Evolutionary conservation across 768 basidiomycete genomes (phyloP), one percentile per base, ranked within the genome.

Genomic region (Plicaturopsis crispa): DNA sequence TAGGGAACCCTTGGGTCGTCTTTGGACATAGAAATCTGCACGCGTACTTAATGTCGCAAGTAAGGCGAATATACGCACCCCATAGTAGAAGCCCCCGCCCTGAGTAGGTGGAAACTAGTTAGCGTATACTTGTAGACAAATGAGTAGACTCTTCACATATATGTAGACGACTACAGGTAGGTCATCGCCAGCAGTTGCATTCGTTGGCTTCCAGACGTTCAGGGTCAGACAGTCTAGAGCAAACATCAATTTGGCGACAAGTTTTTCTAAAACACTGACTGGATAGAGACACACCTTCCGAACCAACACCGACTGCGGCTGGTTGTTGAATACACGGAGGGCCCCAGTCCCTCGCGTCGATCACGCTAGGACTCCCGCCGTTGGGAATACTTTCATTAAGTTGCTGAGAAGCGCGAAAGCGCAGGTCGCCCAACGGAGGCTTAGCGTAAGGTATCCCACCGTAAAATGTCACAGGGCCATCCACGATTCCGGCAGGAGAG

Each of bases 1-100:
- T 48, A 1, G 70, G 70, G 42, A 70, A 71, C 5, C 67, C 68
- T 55, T 66, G 63, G 6, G 69, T 62, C 11, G 68, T 58, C 66
- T 69, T 20, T 1, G 13, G 6, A 4, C 11, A 23, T 4, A 23
- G n/a, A n/a, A n/a, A 22, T 30, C 16, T 32, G 20, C 11, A 5
- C 8, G 23, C 38, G 22, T 5, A 36, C 16, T 13, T 19, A 7
- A 3, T 34, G 5, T 13, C 3, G 33, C 19, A 30, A 24, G 11
- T 23, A 36, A 0, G 31, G 22, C 13, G 14, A n/a, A 1, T 5
- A 16, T 14, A 39, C 51, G 21, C 39, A 68, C 63, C 2, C 51
- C 53, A 24, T 47, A 43, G 40, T 56, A 65, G 36, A 66, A 66
- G 8, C 69, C 69, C 11, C 69, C 68, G 11, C 69, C 67, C 62